These are phyloP conservation scores for Crithidia sp. DNA, from an alignment of 208 protist species.

Conservation along the genomic window DNA sequence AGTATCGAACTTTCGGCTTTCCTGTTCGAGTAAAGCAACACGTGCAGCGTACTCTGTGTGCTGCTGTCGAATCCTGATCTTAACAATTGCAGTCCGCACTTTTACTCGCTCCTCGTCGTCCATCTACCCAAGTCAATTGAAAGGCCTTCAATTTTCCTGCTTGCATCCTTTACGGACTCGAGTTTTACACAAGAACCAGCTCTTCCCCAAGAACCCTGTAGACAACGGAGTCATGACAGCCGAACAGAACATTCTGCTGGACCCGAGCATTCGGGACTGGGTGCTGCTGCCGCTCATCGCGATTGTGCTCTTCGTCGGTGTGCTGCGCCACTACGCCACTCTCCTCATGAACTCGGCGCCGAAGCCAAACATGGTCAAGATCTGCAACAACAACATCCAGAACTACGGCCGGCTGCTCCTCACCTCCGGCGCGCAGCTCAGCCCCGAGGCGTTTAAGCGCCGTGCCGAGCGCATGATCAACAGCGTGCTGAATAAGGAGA, in stretches of 20 bases:
- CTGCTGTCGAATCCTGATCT: too few species aligned
- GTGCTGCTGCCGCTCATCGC: constrained; percentile 95
- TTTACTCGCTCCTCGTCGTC: too few species aligned
- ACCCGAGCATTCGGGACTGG: constrained; percentile 95
- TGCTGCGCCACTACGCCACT: constrained; percentile 90
- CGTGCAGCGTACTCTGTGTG: too few species aligned
- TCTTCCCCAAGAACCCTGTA: too few species aligned
- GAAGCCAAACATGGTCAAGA: constrained; percentile 55
- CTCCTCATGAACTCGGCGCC: constrained; percentile 61
- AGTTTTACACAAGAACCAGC: too few species aligned
- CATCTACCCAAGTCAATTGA: too few species aligned
- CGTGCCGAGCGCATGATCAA: constrained; percentile 64
- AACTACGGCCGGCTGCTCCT: constrained; percentile 74
- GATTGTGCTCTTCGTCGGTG: constrained; percentile 93
- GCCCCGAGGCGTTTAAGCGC: constrained; percentile 58
- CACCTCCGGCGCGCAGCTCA: constrained; percentile 55
- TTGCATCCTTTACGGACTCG: too few species aligned
- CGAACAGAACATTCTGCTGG: constrained; percentile 88
- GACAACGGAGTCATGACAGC: constrained; percentile 35
- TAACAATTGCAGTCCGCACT: too few species aligned
- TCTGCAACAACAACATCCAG: constrained; percentile 74
- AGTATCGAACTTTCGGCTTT: too few species aligned
- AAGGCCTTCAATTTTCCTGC: too few species aligned
- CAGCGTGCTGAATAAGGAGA: constrained; percentile 65
- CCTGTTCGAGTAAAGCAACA: too few species aligned